Base-by-base conservation (phyloP, 345 rosid genomes). In the Brassica carinata region DNA sequence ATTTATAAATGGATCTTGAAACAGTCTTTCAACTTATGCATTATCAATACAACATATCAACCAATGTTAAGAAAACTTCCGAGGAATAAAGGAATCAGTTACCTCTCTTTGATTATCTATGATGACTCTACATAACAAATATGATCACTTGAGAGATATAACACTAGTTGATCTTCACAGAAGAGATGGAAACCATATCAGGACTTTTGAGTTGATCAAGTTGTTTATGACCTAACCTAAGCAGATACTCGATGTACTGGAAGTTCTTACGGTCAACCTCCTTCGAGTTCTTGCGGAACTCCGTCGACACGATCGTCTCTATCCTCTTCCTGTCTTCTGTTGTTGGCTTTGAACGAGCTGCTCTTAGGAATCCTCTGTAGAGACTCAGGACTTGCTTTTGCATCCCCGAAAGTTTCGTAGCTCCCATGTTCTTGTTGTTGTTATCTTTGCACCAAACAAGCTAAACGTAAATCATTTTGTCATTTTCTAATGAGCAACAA, bases 341-440 rank as follows among this genome's bases (percentile, higher is more conserved):
- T 66, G 90, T 72, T 48, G 15, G 58, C 81, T 91, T 94, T 1
- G 81, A 84, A 68, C 93, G 94, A 61, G 93, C 89, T 70, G 91
- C 94, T 75, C 98, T 87, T n/a, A 94, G 77, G 78, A 94, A 92
- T 8, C 91, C 94, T 70, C 98, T 84, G 83, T 92, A 94, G 18
- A 94, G 85, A 80, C 90, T 86, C 36, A 94, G 82, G 62, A 89
- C 98, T 84, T 94, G 94, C 83, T 86, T 94, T 84, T 94, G 98
- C 92, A 94, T 83, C 67, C 98, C 96, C 7, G 97, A 94, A 9
- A 92, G 95, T 40, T 76, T 85, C 57, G 80, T 29, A 76, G 78
- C 77, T 67, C 74, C 81, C 90, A 29, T 48, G 0, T 48, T 48
- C 3, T 40, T 40, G 0, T 40, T 48, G 2, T 13, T 48, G 15